These are phyloP conservation scores for Laburnicola sp. DNA, from an alignment of 2,329 filamentous ascomycete species.

Conservation along the genomic window DNA sequence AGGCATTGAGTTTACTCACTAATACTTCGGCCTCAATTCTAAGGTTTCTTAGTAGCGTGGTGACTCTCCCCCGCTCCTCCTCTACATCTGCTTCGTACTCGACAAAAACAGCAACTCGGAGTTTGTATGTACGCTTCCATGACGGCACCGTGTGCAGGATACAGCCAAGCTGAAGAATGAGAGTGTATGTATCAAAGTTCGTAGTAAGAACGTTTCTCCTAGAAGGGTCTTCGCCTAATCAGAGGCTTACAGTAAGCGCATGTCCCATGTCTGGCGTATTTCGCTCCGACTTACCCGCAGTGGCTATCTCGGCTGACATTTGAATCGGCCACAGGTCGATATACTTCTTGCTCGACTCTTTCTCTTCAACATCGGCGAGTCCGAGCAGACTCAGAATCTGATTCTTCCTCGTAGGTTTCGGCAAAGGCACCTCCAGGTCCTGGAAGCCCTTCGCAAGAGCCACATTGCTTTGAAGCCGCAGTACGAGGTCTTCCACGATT, in stretches of 20 bases:
- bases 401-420: constrained; percentile 48
- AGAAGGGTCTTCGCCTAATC: constrained; percentile 49
- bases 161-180: constrained; percentile 85
- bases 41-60: constrained; percentile 74
- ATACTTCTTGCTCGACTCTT: constrained; percentile 70
- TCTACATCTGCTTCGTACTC: constrained; percentile 84
- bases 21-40: constrained; percentile 77
- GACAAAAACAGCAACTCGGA: constrained; percentile 84
- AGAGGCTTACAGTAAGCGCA: too few species aligned
- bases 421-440: constrained; percentile 67
- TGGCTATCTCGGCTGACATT: constrained; percentile 81
- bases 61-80: constrained; percentile 73
- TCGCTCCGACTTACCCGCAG: constrained; percentile 41
- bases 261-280: too few species aligned
- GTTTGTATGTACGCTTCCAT: constrained; percentile 72
- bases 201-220: constrained; percentile 72
- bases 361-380: constrained; percentile 45
- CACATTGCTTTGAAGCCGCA: constrained; percentile 79
- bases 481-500: constrained; percentile 77
- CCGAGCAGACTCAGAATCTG: constrained; percentile 30
- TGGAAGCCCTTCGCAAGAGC: constrained; percentile 83
- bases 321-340: constrained; percentile 92
- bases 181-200: constrained; percentile 87
- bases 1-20: constrained; percentile 48
- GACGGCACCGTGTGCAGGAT: constrained; percentile 79